Conservation (phyloP, 805 yeast species). For the Candida vartiovaarae region DNA sequence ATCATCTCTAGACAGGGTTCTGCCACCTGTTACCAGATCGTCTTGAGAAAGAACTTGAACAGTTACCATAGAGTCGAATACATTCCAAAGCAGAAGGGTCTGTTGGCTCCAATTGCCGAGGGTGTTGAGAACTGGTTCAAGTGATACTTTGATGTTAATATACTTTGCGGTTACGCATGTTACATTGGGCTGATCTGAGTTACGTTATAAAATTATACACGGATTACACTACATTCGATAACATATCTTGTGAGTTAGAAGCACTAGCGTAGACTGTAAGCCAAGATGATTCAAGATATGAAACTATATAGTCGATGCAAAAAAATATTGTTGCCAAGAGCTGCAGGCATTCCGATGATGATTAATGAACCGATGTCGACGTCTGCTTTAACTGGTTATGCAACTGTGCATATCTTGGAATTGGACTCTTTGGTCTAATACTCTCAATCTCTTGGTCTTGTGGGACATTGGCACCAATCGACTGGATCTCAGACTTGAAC, state of each 20-base stretch:
- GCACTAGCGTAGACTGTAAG: too few species aligned
- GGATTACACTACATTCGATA: too few species aligned
- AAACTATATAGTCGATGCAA: background rate
- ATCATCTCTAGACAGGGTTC: constrained; percentile 90
- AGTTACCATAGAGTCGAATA: constrained; percentile 77
- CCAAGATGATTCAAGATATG: background rate
- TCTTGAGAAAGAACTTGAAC: constrained; percentile 83
- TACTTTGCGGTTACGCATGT: too few species aligned
- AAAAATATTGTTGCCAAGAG: background rate
- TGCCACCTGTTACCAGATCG: constrained; percentile 87
- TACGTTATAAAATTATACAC: background rate
- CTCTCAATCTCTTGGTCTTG: constrained; percentile 67
- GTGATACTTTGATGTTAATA: constrained; percentile 6
- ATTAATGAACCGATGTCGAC: too few species aligned
- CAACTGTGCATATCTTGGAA: constrained; percentile 14
- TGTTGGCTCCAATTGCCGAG: constrained; percentile 49
- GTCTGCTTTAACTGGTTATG: background rate
- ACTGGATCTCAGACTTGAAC: constrained; percentile 37
- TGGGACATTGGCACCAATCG: constrained; percentile 53
- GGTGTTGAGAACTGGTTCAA: constrained; percentile 52
- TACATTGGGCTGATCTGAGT: too few species aligned
- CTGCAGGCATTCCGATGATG: too few species aligned
- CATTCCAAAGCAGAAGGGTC: constrained; percentile 71
- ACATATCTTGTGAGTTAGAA: too few species aligned
- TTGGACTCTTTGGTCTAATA: constrained; percentile 80